Evolutionary conservation across 179 eudicot species (phyloP).

Genomic region (Gypsophila paniculata): DNA sequence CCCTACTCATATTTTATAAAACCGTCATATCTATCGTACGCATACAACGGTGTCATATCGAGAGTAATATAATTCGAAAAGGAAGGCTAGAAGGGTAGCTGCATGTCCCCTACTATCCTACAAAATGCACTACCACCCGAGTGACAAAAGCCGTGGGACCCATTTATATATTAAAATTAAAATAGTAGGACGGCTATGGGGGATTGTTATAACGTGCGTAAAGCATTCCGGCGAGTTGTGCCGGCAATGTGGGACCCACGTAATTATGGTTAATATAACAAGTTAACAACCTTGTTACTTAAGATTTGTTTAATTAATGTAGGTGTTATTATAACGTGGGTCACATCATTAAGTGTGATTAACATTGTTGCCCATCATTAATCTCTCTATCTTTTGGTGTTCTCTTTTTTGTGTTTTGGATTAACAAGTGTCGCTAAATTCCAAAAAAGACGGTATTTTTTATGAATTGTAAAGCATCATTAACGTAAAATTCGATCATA

Average conservation of each 20-base stretch:
- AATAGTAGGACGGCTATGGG: not conserved
- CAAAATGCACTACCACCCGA: not conserved
- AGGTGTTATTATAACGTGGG: slow-evolving; percentile 1
- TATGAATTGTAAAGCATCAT: too few relatives aligned
- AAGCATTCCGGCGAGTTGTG: slow-evolving; percentile 30
- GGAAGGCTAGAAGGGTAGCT: not conserved
- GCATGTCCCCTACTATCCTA: slow-evolving; percentile 15
- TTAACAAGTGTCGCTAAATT: too few relatives aligned
- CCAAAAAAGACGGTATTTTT: too few relatives aligned
- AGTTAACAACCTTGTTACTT: not conserved
- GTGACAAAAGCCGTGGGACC: slow-evolving; percentile 1
- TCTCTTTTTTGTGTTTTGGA: too few relatives aligned
- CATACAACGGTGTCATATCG: too few relatives aligned
- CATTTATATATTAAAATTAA: not conserved
- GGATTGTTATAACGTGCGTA: slow-evolving; percentile 21
- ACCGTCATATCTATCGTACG: too few relatives aligned
- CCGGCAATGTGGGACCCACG: slow-evolving; percentile 5
- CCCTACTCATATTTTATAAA: too few relatives aligned
- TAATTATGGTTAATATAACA: not conserved
- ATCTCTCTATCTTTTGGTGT: not conserved
- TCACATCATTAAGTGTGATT: not conserved
- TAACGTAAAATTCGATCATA: too few relatives aligned
- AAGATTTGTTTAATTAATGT: not conserved
- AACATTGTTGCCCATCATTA: not conserved
- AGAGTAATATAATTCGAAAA: too few relatives aligned